Percentiles rank a stretch among this genome's conserved stretches.
Evolutionary conservation across 257 asterid genomes (phyloP).

Genomic region (Fraxinus quadrangulata): DNA sequence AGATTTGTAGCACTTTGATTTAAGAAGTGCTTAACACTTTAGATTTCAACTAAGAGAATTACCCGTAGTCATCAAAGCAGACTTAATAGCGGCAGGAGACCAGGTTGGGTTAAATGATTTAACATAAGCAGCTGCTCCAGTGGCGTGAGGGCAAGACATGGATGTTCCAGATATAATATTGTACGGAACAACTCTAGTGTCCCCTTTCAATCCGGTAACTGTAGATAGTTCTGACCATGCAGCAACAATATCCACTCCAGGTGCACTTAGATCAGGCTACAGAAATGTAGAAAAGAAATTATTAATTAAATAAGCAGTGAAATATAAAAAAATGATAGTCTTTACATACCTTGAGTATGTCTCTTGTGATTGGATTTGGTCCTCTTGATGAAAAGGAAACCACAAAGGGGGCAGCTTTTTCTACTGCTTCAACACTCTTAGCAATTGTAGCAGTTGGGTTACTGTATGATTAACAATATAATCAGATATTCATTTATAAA

Average conservation of each 20-base stretch:
- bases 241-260: constrained; percentile 70
- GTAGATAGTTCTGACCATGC: constrained; percentile 63
- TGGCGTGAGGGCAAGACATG: constrained; percentile 77
- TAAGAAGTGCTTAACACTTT: no score
- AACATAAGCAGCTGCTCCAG: constrained; percentile 68
- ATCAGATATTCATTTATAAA: neutral
- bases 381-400: constrained; percentile 70
- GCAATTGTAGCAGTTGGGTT: constrained; percentile 47
- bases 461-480: constrained; percentile 22
- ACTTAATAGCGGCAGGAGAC: constrained; percentile 75
- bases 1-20: no score
- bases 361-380: constrained; percentile 56
- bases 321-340: neutral
- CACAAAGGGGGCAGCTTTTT: constrained; percentile 50
- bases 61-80: constrained; percentile 77
- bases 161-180: constrained; percentile 70
- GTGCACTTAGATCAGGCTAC: constrained; percentile 74
- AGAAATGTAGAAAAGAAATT: neutral
- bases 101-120: constrained; percentile 63
- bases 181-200: constrained; percentile 42
- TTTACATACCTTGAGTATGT: constrained; percentile 53
- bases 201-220: constrained; percentile 42
- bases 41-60: neutral
- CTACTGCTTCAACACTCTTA: constrained; percentile 35
- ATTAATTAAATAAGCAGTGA: neutral